Evolutionary conservation across 306 rosid genomes (phyloP).

Genomic region (Trifolium subterraneum): DNA sequence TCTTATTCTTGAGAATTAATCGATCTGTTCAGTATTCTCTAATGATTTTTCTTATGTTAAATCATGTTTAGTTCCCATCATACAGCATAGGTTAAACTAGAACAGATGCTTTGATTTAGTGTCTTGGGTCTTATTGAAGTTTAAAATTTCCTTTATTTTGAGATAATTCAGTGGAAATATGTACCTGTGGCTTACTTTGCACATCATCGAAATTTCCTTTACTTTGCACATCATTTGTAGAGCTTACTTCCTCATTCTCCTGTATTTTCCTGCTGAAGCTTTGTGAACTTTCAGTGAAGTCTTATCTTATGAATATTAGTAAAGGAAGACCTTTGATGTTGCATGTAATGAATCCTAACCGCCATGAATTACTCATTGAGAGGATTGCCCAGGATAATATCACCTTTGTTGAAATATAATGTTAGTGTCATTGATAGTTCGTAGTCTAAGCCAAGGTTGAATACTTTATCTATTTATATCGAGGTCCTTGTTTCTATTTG

Average conservation of each 20-base stretch:
- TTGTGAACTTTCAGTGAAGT: slow-evolving; percentile 5
- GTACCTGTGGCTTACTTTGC: neutral
- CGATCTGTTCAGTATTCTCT: slow-evolving; percentile 10
- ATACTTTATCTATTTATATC: neutral
- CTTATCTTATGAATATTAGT: slow-evolving; percentile 6
- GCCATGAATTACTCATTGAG: neutral
- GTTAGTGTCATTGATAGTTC: neutral
- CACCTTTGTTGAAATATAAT: neutral
- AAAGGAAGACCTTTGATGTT: neutral
- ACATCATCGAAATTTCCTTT: neutral
- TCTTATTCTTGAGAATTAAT: slow-evolving; percentile 28
- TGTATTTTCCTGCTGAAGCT: slow-evolving; percentile 20
- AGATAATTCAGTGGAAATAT: neutral
- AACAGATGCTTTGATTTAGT: slow-evolving; percentile 4
- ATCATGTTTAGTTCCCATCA: slow-evolving; percentile 18
- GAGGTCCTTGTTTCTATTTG: slow-evolving; percentile 14
- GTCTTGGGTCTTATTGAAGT: neutral
- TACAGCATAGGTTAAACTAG: neutral
- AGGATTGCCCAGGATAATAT: neutral
- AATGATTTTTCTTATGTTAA: neutral
- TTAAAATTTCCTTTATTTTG: slow-evolving; percentile 16
- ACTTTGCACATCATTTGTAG: slow-evolving; percentile 13
- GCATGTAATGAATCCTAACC: neutral
- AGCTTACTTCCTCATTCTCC: neutral
- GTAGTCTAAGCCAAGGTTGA: slow-evolving; percentile 5